These are phyloP conservation scores for Gliomastix tumulicola DNA, from an alignment of 2,329 filamentous ascomycete genomes.

Conservation along the genomic window DNA sequence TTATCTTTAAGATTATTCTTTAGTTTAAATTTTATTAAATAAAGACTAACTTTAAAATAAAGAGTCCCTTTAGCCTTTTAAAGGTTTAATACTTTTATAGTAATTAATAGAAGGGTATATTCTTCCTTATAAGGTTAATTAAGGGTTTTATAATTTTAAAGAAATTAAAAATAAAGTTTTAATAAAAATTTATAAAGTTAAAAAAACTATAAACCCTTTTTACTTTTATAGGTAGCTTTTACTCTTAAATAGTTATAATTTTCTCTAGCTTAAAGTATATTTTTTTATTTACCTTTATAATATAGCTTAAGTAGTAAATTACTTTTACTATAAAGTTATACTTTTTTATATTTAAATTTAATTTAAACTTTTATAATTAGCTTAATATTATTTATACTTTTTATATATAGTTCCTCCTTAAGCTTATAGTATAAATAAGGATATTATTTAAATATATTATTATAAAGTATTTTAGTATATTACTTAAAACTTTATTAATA, in stretches of 20 bases:
- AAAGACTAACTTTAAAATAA: no score
- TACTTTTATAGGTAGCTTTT: not conserved
- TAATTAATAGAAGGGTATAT: not conserved
- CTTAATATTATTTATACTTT: not conserved
- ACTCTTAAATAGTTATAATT: not conserved
- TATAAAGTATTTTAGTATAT: no score
- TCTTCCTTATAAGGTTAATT: not conserved
- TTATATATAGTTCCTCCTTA: not conserved
- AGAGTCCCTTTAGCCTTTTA: not conserved
- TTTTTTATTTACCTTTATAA: not conserved
- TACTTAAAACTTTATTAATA: not conserved
- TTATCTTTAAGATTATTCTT: no score
- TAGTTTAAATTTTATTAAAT: not conserved
- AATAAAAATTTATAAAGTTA: not conserved
- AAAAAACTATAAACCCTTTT: no score
- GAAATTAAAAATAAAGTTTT: not conserved
- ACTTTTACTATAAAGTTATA: no score
- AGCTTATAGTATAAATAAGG: not conserved
- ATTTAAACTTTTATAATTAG: no score
- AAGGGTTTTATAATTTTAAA: not conserved
- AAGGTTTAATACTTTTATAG: not conserved
- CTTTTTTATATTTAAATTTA: no score
- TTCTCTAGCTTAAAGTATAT: not conserved
- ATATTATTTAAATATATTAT: not conserved
- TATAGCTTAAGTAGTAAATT: not conserved